These are phyloP conservation scores for Exophiala alcalophila DNA, from an alignment of 2,329 filamentous ascomycete genomes.

Conservation along the genomic window DNA sequence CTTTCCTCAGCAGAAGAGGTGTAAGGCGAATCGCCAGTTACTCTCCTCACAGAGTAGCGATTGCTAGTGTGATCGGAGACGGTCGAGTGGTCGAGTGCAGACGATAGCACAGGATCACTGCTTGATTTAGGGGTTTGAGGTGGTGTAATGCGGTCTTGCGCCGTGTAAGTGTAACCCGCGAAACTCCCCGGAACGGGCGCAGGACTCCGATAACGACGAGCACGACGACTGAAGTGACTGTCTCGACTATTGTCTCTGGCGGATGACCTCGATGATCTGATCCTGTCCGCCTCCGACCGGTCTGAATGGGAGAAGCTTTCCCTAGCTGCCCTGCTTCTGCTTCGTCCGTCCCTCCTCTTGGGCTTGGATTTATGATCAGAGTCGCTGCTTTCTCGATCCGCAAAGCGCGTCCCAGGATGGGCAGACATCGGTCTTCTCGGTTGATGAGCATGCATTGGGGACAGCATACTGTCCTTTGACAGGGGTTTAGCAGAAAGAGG, in stretches of 20 bases:
- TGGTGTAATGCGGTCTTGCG: conserved; percentile 25
- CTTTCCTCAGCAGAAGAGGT: conserved; percentile 30
- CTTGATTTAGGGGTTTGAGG: conserved; percentile 24
- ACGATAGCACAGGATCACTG: conserved; percentile 15
- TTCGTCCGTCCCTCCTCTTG: conserved; percentile 16
- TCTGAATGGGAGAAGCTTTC: conserved; percentile 21
- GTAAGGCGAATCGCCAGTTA: conserved; percentile 26
- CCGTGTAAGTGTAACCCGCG: conserved; percentile 20
- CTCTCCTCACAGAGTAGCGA: conserved; percentile 5
- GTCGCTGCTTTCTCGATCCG: conserved; percentile 18
- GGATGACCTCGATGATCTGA: conserved; percentile 6
- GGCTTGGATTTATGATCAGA: conserved; percentile 19
- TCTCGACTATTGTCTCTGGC: conserved; percentile 6
- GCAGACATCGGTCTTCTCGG: conserved; percentile 17
- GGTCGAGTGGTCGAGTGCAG: conserved; percentile 8
- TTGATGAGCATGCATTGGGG: conserved; percentile 20
- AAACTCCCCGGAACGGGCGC: conserved; percentile 14
- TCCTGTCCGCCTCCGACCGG: conserved; percentile 20
- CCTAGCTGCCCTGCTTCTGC: conserved; percentile 16
- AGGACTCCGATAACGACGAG: conserved; percentile 22
- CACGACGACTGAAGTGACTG: conserved; percentile 4
- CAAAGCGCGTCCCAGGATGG: conserved; percentile 7
- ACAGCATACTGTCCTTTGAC: conserved; percentile 13
- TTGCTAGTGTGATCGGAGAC: conserved; percentile 2
- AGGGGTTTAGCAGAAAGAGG: conserved; percentile 5